Conservation (phyloP, 345 rosid genomes). For the Gynandropsis gynandra region DNA sequence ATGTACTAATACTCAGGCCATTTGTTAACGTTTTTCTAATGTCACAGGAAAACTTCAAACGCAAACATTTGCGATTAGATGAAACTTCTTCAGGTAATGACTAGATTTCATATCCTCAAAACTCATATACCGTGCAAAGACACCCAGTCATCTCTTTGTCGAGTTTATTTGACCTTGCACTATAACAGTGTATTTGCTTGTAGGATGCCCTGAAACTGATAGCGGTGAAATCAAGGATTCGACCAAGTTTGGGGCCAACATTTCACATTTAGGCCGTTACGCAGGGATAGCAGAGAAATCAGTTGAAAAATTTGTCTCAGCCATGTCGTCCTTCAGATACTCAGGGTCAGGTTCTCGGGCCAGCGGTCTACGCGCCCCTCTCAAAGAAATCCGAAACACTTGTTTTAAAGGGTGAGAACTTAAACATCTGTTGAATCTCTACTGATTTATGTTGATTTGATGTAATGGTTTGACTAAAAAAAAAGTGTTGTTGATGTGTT, state of each 20-base stretch:
- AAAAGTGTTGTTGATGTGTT: neutral
- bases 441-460: conserved; percentile 4
- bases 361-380: conserved; percentile 89
- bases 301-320: conserved; percentile 64
- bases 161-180: neutral
- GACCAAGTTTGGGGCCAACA: conserved; percentile 71
- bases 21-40: conserved; percentile 19
- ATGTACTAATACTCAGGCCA: conserved; percentile 5
- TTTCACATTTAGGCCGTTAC: conserved; percentile 59
- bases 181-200: neutral
- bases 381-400: conserved; percentile 54
- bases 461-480: neutral
- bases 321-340: conserved; percentile 57
- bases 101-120: conserved; percentile 13
- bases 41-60: conserved; percentile 50
- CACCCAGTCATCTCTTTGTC: neutral
- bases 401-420: conserved; percentile 40
- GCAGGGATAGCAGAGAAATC: conserved; percentile 81
- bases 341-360: conserved; percentile 74
- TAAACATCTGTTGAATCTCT: neutral
- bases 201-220: conserved; percentile 29
- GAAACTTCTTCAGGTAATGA: conserved; percentile 34
- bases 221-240: conserved; percentile 24
- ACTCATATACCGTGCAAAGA: neutral
- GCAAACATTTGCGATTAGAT: conserved; percentile 38